Base-by-base conservation (phyloP, 148 eudicot species). In the Selenicereus undatus region DNA sequence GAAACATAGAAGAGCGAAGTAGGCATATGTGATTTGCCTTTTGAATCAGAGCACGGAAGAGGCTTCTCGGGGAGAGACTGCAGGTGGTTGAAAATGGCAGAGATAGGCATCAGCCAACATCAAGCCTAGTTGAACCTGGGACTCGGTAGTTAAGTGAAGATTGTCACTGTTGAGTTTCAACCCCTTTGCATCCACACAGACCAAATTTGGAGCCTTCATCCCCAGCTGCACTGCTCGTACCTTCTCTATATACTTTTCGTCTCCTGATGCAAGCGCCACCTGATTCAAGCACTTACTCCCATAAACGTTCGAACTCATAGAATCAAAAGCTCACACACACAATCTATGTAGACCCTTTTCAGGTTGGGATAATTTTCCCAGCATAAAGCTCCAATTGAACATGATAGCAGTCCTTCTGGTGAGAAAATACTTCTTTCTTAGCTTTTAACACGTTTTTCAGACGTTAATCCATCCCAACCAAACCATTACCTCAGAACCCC, bases 191-290 rank as follows among this genome's bases (percentile, higher is more conserved):
- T 95, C 98, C 56, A 96, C 93, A 42, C 93, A 93, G 48, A 88
- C 88, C 51, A 96, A 93, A 83, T 91, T 89, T 0, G 92, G 90
- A 2, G 91, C 65, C n/a, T 91, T 87, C 32, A 93, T 93, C 60
- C 87, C 89, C 62, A 89, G 81, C 72, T 93, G 98, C 11, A 87
- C 92, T 80, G 88, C 91, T 74, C 97, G 86, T 24, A 96, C 86
- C 26, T 82, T 83, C 30, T 92, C 91, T 16, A 92, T 71, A 76
- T 85, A 82, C 26, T 83, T 88, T 51, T 79, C 79, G 2, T 92
- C 90, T 35, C 99, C 98, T 12, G 99, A 96, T 76, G 94, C 92
- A 73, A 96, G 86, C 20, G 97, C 98, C 51, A 96, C 99, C 98
- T 91, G 84, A 79, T 56, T 3, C 39, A 74, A 69, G n/a, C 69